Evolutionary conservation across 1,139 yeast species (phyloP).

Genomic region (Citeromyces hawaiiensis): DNA sequence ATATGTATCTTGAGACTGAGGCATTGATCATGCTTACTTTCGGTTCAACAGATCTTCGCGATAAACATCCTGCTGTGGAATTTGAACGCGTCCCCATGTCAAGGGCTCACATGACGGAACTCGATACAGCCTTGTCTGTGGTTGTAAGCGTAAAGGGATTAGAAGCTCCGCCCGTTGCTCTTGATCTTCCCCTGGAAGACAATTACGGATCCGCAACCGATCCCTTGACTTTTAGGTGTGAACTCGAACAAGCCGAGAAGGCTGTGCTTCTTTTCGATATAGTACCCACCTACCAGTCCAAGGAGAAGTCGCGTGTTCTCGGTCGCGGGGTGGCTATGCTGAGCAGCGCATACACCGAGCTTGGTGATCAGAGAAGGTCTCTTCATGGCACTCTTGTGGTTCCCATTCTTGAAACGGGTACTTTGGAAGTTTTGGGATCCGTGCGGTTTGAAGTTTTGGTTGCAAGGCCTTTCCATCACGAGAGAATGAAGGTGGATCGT

Average conservation of each 20-base stretch:
- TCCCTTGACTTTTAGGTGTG: constrained; percentile 65
- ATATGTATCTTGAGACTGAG: constrained; percentile 57
- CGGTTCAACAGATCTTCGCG: constrained; percentile 76
- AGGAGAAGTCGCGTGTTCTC: constrained; percentile 29
- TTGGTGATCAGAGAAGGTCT: constrained; percentile 60
- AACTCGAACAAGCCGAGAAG: constrained; percentile 35
- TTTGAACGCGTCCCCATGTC: constrained; percentile 64
- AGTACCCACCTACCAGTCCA: constrained; percentile 61
- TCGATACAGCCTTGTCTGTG: constrained; percentile 80
- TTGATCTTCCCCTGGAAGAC: constrained; percentile 81
- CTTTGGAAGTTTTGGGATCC: constrained; percentile 66
- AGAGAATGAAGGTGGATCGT: constrained; percentile 51
- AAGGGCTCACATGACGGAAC: constrained; percentile 64
- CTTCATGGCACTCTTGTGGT: constrained; percentile 53
- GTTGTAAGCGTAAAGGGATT: constrained; percentile 44
- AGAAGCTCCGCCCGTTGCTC: constrained; percentile 39
- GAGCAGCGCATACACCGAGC: constrained; percentile 48
- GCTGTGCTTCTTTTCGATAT: constrained; percentile 70
- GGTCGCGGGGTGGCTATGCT: constrained; percentile 83
- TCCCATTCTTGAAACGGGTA: constrained; percentile 67
- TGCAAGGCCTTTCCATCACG: constrained; percentile 65
- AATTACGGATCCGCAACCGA: constrained; percentile 68
- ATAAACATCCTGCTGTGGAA: constrained; percentile 45
- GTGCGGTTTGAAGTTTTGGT: constrained; percentile 65
- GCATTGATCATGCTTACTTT: constrained; percentile 64